Percentiles rank a stretch among this genome's conserved stretches.
phyloP scores from a whole-genome alignment of 495 filamentous ascomycete species.

The Xanthoparmelia taractica region DNA sequence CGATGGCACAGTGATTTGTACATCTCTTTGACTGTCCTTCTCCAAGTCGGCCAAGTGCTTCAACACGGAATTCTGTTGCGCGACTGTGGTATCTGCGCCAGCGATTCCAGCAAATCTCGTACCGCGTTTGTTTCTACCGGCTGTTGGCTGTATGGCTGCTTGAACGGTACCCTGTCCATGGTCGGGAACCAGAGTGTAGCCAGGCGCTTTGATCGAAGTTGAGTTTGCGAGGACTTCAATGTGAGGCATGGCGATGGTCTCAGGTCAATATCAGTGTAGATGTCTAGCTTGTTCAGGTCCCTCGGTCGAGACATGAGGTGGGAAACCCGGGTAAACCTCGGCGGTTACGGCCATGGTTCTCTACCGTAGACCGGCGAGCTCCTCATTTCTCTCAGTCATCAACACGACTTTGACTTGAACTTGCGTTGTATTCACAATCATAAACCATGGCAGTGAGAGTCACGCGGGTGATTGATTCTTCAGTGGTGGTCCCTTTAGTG shows the following conservation, averaged over 20 bases:
- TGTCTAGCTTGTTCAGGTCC: too few species aligned
- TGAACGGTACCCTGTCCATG: constrained; percentile 55
- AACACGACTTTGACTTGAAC: not conserved
- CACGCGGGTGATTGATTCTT: not conserved
- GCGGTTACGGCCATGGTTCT: not conserved
- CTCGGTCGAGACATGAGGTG: not conserved
- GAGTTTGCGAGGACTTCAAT: constrained; percentile 71
- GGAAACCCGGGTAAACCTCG: not conserved
- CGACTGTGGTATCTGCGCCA: constrained; percentile 56
- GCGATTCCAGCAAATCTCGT: constrained; percentile 44
- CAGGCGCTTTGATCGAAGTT: constrained; percentile 59
- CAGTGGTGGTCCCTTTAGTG: not conserved
- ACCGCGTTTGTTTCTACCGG: constrained; percentile 54
- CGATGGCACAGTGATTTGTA: constrained; percentile 54
- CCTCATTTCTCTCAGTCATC: not conserved
- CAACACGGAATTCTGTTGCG: constrained; percentile 67
- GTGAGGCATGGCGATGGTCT: constrained; percentile 42
- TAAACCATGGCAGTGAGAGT: not conserved
- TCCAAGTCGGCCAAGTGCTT: constrained; percentile 76
- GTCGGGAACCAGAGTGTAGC: constrained; percentile 84
- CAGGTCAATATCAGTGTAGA: not conserved
- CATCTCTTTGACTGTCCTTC: constrained; percentile 66
- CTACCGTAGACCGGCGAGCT: not conserved
- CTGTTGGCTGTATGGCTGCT: constrained; percentile 46
- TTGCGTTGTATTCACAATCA: not conserved